These are phyloP conservation scores for Spizellomyces sp. DNA, from an alignment of 192 early-diverging fungal species.

Conservation along the genomic window DNA sequence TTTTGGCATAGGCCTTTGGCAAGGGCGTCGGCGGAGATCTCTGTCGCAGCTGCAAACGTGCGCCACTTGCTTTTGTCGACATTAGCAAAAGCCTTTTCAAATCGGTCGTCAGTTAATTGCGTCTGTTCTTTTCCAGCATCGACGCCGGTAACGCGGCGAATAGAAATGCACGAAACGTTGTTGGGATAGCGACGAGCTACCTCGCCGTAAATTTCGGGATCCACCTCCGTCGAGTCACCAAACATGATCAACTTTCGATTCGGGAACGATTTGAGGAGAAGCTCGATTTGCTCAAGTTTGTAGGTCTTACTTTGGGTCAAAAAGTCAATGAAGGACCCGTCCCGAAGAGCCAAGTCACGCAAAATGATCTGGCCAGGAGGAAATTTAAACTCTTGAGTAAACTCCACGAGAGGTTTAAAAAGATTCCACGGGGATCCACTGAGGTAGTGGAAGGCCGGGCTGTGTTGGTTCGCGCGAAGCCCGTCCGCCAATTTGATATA, in stretches of 20 bases:
- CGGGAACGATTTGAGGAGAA: conserved; percentile 15
- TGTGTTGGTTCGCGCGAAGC: conserved; percentile 8
- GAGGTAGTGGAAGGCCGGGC: conserved; percentile 34
- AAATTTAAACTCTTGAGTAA: conserved; percentile 14
- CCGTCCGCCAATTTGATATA: conserved; percentile 15
- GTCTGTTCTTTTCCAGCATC: conserved; percentile 16
- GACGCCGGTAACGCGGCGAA: conserved; percentile 30
- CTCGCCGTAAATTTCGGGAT: conserved; percentile 31
- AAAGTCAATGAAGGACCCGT: conserved; percentile 22
- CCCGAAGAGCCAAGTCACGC: conserved; percentile 18
- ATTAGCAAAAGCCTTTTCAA: conserved; percentile 16
- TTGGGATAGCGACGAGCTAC: conserved; percentile 8
- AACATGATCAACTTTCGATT: conserved; percentile 30
- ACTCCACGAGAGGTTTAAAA: conserved; percentile 10
- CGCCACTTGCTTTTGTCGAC: conserved; percentile 12
- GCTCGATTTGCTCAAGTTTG: conserved; percentile 18
- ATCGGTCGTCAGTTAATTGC: conserved; percentile 14
- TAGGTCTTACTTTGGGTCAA: conserved; percentile 9
- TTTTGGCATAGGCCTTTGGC: conserved; percentile 21
- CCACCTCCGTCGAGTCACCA: conserved; percentile 35
- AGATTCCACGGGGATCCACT: conserved; percentile 33
- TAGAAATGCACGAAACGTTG: conserved; percentile 33
- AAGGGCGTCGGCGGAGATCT: conserved; percentile 15
- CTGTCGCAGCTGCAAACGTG: conserved; percentile 20
- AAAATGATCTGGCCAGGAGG: conserved; percentile 31